Evolutionary conservation across 495 filamentous ascomycete species (phyloP).

Genomic region (Xylaria scruposa): DNA sequence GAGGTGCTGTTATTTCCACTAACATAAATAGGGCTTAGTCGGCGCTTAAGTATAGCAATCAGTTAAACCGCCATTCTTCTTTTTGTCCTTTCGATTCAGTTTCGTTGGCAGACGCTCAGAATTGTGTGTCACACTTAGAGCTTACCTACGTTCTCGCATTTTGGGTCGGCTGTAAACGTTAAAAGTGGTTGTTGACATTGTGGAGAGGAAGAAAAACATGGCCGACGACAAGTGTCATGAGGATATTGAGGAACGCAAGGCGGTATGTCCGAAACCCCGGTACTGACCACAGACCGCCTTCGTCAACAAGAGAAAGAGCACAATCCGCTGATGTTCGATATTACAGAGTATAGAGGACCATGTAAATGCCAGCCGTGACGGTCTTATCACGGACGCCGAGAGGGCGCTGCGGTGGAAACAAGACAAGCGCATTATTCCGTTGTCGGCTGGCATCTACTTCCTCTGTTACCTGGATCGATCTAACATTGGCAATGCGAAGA

Average conservation of each 20-base stretch:
- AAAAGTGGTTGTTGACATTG: not conserved
- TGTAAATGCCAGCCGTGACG: not conserved
- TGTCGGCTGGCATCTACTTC: constrained; percentile 60
- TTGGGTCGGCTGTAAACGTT: not conserved
- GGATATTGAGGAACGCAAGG: constrained; percentile 9
- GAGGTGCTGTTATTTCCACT: not conserved
- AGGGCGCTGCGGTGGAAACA: constrained; percentile 63
- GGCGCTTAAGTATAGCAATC: not conserved
- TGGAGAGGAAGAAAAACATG: constrained; percentile 3
- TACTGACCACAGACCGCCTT: not conserved
- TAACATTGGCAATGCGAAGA: constrained; percentile 51
- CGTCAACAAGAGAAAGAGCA: not conserved
- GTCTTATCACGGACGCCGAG: constrained; percentile 40
- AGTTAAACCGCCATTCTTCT: not conserved
- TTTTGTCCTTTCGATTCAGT: not conserved
- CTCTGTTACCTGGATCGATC: constrained; percentile 60
- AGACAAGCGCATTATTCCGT: constrained; percentile 60
- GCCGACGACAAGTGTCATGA: constrained; percentile 17
- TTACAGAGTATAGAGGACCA: constrained; percentile 13
- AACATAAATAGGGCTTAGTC: not conserved
- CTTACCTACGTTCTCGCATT: not conserved
- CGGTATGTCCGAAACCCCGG: not conserved
- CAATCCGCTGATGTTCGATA: not conserved
- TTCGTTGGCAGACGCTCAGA: not conserved
- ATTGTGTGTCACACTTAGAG: not conserved